phyloP scores from a whole-genome alignment of 2,329 filamentous ascomycete species.

The Pseudocercospora eumusae region DNA sequence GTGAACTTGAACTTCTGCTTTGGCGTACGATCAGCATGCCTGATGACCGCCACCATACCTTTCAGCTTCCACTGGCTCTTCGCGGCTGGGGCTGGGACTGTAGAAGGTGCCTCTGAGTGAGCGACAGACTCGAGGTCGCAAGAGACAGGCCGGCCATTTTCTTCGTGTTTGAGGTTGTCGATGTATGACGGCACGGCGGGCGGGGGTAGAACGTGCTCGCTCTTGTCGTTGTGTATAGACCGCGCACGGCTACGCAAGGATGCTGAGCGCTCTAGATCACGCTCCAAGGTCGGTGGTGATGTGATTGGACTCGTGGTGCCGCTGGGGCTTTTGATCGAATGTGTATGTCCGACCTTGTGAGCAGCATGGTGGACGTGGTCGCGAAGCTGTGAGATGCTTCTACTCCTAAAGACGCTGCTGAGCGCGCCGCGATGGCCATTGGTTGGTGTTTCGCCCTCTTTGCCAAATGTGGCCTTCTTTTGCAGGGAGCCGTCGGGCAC shows the following conservation, averaged over 20 bases:
- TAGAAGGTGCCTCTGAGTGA: constrained; percentile 29
- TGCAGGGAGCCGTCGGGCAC: constrained; percentile 22
- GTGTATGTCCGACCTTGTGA: constrained; percentile 30
- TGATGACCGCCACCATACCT: constrained; percentile 92
- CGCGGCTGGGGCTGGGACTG: constrained; percentile 56
- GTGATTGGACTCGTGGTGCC: constrained; percentile 45
- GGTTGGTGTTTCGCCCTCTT: constrained; percentile 26
- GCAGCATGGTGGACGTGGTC: constrained; percentile 40
- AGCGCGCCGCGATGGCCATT: constrained; percentile 48
- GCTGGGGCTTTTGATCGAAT: constrained; percentile 24
- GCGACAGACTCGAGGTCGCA: constrained; percentile 24
- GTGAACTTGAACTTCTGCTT: constrained; percentile 99
- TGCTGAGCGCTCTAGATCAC: constrained; percentile 41
- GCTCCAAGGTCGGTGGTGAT: constrained; percentile 48
- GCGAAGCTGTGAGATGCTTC: constrained; percentile 63
- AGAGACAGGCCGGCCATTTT: constrained; percentile 21
- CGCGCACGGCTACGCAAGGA: constrained; percentile 16
- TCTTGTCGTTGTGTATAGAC: constrained; percentile 25
- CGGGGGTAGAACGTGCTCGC: constrained; percentile 35
- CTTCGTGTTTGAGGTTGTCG: constrained; percentile 15
- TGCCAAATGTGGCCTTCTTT: constrained; percentile 40
- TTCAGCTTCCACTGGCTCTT: constrained; percentile 99
- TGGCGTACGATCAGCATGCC: constrained; percentile 93
- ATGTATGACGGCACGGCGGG: constrained; percentile 30
- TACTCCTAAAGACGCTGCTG: constrained; percentile 64